A percentile compares a stretch with the other conserved stretches of the same genome.
Evolutionary conservation across 805 yeast species (phyloP).

Genomic region (Spathaspora arborariae): DNA sequence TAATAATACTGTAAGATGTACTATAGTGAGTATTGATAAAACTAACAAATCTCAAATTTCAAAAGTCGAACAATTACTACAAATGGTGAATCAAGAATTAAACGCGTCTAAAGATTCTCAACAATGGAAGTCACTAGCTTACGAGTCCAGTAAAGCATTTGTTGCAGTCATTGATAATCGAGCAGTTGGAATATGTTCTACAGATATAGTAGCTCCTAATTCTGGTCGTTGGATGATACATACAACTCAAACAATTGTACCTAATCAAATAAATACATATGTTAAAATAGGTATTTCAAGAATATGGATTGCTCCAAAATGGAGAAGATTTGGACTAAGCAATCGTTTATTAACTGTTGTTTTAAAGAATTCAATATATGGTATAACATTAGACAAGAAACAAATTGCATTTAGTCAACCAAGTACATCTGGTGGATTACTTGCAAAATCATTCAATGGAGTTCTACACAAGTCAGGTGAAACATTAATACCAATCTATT

Average conservation of each 20-base stretch:
- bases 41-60: constrained; percentile 18
- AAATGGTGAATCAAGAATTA: constrained; percentile 55
- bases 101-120: constrained; percentile 46
- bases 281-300: constrained; percentile 36
- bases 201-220: constrained; percentile 37
- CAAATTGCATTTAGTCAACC: constrained; percentile 74
- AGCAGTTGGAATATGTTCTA: constrained; percentile 55
- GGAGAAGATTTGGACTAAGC: constrained; percentile 53
- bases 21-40: constrained; percentile 16
- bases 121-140: constrained; percentile 24
- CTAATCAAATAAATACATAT: constrained; percentile 35
- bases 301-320: constrained; percentile 41
- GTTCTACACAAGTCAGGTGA: constrained; percentile 52
- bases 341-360: constrained; percentile 42
- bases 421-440: constrained; percentile 56
- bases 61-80: constrained; percentile 33
- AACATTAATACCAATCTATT: constrained; percentile 47
- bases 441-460: constrained; percentile 56
- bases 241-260: constrained; percentile 48
- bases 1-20: not conserved
- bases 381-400: constrained; percentile 35
- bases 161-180: constrained; percentile 42
- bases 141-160: constrained; percentile 34
- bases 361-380: constrained; percentile 44
- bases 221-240: constrained; percentile 60